These are phyloP conservation scores for Cutaneotrichosporon spelunceum DNA, from an alignment of 1,284 basidiomycete genomes.

Conservation along the genomic window DNA sequence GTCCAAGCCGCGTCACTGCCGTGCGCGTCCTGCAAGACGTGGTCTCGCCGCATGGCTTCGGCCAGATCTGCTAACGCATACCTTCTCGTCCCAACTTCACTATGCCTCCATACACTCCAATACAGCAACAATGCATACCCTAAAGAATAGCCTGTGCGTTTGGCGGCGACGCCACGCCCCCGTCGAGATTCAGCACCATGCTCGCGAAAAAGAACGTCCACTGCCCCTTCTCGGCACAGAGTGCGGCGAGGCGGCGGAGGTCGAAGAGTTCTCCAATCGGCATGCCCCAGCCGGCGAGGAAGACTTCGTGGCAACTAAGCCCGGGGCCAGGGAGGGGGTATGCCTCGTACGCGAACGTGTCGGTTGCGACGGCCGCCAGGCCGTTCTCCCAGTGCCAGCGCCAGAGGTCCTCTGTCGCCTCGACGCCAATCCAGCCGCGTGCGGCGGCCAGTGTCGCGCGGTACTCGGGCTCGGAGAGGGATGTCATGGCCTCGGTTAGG, in stretches of 20 bases:
- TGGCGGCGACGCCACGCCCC: constrained; percentile 52
- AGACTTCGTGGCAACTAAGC: constrained; percentile 32
- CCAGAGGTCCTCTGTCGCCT: constrained; percentile 38
- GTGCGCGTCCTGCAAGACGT: too few relatives aligned
- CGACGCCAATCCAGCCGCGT: constrained; percentile 30
- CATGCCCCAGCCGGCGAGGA: constrained; percentile 42
- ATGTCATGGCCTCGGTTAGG: constrained; percentile 46
- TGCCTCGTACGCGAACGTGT: constrained; percentile 42
- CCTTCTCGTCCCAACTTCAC: too few relatives aligned
- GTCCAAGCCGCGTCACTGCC: too few relatives aligned
- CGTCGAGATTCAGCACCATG: constrained; percentile 49
- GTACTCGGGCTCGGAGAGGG: constrained; percentile 29
- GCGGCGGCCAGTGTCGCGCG: constrained; percentile 14
- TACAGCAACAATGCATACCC: neutral
- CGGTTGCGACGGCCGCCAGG: constrained; percentile 52
- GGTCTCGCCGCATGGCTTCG: too few relatives aligned
- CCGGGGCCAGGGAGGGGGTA: constrained; percentile 25
- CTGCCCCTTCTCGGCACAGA: constrained; percentile 38
- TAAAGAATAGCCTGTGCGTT: constrained; percentile 51
- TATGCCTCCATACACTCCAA: too few relatives aligned
- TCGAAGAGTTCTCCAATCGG: constrained; percentile 54
- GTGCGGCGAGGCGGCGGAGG: constrained; percentile 44
- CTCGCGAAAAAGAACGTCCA: constrained; percentile 53
- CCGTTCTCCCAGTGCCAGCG: constrained; percentile 53
- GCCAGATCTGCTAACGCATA: too few relatives aligned